Base-by-base conservation (phyloP, 2,329 filamentous ascomycete species). In the Didymella glomerata region DNA sequence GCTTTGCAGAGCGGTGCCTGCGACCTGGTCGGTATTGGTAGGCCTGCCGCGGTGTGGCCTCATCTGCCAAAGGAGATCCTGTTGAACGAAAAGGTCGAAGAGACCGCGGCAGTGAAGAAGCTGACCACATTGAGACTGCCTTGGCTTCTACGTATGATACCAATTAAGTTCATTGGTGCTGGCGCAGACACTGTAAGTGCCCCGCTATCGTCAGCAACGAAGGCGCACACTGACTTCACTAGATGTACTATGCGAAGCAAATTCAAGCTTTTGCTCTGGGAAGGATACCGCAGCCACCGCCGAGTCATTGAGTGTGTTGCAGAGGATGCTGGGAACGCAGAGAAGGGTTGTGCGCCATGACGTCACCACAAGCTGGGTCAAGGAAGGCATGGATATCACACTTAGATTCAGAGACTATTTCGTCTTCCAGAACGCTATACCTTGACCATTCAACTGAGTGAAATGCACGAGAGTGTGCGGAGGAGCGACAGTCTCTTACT, bases 1-100 rank as follows among this genome's bases (percentile, higher is more conserved):
- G 85, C 84, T 0, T 76, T 88, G 2, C 67, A 83, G 2, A 79
- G 51, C n/a, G 54, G 58, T 14, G 64, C 62, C 11, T 66, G 63
- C 42, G 65, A 68, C 41, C 14, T 68, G 2, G 54, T 68, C 10
- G 65, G 65, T 4, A 22, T 68, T 34, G 65, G 46, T 16, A 42
- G 66, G 27, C 65, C 66, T 16, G 60, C 64, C 20, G 63, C 48
- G 11, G 20, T 57, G 11, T 57, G 54, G 54, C 48, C 41, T n/a
- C 47, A 57, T 27, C 20, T 51, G 27, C 48, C 42, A 2, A 57
- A 57, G 14, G 54, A 51, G 34, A 34, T 57, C 16, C 25, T 57
- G 16, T 20, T 57, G 3, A 57, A 57, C 20, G 32, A 46, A 3
- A 30, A 51, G 14, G 32, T 57, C 16, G 34, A 51, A 9, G 54